A percentile compares a stretch with the other conserved stretches of the same genome.
These are phyloP conservation scores for Picea sitchensis DNA, from an alignment of 75 land plant genomes.

Conservation along the genomic window DNA sequence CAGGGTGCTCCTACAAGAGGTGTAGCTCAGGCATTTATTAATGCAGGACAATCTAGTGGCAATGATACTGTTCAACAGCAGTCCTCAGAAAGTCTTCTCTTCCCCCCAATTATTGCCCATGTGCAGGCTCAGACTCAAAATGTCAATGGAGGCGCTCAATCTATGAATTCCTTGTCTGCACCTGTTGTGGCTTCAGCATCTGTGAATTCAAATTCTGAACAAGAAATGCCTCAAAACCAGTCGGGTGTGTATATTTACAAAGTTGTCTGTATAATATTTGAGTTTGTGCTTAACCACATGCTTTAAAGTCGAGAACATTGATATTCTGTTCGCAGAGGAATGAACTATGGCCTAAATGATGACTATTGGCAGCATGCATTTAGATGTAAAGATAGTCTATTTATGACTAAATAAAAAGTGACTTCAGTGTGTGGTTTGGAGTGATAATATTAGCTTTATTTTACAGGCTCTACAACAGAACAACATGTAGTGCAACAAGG, in stretches of 20 bases:
- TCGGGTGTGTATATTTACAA: background rate
- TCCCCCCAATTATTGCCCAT: slow-evolving; percentile 13
- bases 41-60: slow-evolving; percentile 9
- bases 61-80: slow-evolving; percentile 21
- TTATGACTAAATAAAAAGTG: background rate
- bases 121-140: slow-evolving; percentile 18
- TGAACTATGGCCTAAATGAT: background rate
- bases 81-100: slow-evolving; percentile 5
- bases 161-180: slow-evolving; percentile 10
- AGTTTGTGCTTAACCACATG: background rate
- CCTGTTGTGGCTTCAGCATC: background rate
- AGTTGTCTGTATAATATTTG: background rate
- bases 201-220: background rate
- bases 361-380: background rate
- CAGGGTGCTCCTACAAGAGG: slow-evolving; percentile 9
- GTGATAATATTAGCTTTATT: slow-evolving; percentile 1
- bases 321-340: slow-evolving; percentile 2
- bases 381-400: background rate
- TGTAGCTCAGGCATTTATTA: slow-evolving; percentile 9
- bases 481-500: background rate
- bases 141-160: slow-evolving; percentile 11
- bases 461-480: background rate
- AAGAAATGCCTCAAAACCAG: background rate
- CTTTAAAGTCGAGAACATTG: background rate
- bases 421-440: background rate